These are phyloP conservation scores for Picea engelmannii DNA, from an alignment of 83 land plant genomes.

Conservation along the genomic window DNA sequence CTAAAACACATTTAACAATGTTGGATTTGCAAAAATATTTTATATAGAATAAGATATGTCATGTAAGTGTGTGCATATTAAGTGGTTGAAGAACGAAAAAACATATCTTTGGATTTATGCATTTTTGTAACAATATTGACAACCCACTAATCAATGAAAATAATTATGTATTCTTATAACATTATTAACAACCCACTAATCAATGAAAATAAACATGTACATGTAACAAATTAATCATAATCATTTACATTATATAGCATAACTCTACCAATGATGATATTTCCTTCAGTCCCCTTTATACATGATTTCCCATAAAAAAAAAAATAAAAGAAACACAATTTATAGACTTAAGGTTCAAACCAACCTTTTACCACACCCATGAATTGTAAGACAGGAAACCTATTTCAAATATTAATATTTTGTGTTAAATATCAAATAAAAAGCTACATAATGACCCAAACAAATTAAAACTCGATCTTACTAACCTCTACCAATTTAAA, in stretches of 20 bases:
- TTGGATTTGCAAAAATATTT: too few relatives aligned
- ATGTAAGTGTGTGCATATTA: too few relatives aligned
- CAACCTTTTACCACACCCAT: too few relatives aligned
- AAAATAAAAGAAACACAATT: too few relatives aligned
- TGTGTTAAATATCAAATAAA: not conserved
- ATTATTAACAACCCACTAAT: too few relatives aligned
- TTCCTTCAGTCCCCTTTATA: not conserved
- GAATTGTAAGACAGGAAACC: not conserved
- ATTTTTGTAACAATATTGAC: not conserved
- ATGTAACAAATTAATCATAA: not conserved
- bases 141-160: too few relatives aligned
- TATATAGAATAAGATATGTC: too few relatives aligned
- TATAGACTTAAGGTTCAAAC: too few relatives aligned
- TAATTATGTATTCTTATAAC: too few relatives aligned
- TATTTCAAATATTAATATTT: not conserved
- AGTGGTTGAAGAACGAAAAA: not conserved
- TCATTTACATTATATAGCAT: not conserved
- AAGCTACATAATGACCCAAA: not conserved
- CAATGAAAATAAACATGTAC: not conserved
- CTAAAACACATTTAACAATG: too few relatives aligned
- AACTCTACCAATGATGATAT: not conserved
- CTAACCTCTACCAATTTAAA: not conserved
- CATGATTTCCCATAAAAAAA: not conserved
- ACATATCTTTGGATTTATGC: not conserved
- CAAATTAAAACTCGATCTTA: not conserved